phyloP scores from a whole-genome alignment of 805 yeast species.

The Candida dendrica region DNA sequence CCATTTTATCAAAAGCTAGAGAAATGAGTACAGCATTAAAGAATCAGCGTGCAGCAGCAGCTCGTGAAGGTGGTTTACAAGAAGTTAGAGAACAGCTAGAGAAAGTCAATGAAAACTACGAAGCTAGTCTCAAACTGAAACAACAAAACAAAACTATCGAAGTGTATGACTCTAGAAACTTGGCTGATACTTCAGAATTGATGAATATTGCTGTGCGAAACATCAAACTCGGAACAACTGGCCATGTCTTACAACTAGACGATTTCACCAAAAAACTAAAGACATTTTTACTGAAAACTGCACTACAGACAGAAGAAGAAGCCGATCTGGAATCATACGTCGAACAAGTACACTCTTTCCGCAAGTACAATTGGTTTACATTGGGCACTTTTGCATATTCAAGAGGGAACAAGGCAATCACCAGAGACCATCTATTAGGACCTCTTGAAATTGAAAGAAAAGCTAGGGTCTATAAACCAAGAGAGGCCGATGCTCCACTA shows the following conservation, averaged over 20 bases:
- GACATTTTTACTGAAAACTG: slow-evolving; percentile 29
- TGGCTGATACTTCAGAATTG: slow-evolving; percentile 51
- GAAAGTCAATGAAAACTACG: slow-evolving; percentile 40
- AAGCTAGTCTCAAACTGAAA: slow-evolving; percentile 28
- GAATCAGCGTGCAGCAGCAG: slow-evolving; percentile 40
- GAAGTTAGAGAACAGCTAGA: slow-evolving; percentile 38
- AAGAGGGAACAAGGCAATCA: slow-evolving; percentile 38
- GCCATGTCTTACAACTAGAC: slow-evolving; percentile 39
- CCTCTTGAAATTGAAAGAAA: slow-evolving; percentile 59
- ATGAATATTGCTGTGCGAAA: slow-evolving; percentile 60
- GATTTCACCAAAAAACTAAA: slow-evolving; percentile 37
- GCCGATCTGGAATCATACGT: slow-evolving; percentile 19
- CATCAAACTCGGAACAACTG: slow-evolving; percentile 49
- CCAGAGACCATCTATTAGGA: slow-evolving; percentile 60
- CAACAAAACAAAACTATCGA: slow-evolving; percentile 31
- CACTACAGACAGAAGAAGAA: slow-evolving; percentile 18
- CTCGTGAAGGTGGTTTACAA: slow-evolving; percentile 50
- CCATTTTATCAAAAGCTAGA: slow-evolving; percentile 25
- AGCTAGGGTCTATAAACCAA: slow-evolving; percentile 25
- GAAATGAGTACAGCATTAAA: slow-evolving; percentile 20
- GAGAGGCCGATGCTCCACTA: slow-evolving; percentile 36
- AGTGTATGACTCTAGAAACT: slow-evolving; percentile 61
- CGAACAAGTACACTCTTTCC: slow-evolving; percentile 27
- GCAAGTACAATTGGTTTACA: slow-evolving; percentile 49
- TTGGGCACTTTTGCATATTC: slow-evolving; percentile 46